phyloP scores from a whole-genome alignment of 345 rosid species.

The Syzygium oleosum region DNA sequence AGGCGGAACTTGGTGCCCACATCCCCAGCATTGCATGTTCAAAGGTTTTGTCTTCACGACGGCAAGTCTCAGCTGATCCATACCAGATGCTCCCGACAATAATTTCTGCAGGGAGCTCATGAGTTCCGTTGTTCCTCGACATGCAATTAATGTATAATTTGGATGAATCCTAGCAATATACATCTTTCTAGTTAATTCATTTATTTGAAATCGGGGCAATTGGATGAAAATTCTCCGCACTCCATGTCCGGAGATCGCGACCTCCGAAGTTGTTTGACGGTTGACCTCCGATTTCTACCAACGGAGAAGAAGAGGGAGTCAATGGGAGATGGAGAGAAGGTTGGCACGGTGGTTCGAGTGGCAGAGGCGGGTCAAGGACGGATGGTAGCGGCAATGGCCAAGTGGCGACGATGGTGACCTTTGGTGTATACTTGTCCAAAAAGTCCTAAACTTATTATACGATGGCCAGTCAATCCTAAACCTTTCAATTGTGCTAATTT shows the following conservation, averaged over 20 bases:
- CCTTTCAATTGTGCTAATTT: rapidly evolving
- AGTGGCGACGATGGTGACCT: background rate
- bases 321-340: background rate
- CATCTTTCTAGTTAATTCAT: background rate
- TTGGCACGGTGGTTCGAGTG: background rate
- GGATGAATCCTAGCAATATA: background rate
- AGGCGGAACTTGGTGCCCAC: background rate
- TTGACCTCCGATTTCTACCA: background rate
- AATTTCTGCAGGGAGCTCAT: background rate
- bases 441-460: no score
- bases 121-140: background rate
- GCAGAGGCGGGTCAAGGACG: background rate
- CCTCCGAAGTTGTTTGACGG: background rate
- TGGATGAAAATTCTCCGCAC: background rate
- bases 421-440: background rate
- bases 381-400: background rate
- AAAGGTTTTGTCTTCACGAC: background rate
- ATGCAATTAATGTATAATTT: background rate
- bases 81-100: background rate
- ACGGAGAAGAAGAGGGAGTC: background rate
- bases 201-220: background rate
- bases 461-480: background rate
- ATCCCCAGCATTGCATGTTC: background rate
- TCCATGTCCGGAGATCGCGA: background rate
- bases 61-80: background rate